These are phyloP conservation scores for Trypanosomatidae sp. DNA, from an alignment of 208 protist genomes.

Conservation along the genomic window DNA sequence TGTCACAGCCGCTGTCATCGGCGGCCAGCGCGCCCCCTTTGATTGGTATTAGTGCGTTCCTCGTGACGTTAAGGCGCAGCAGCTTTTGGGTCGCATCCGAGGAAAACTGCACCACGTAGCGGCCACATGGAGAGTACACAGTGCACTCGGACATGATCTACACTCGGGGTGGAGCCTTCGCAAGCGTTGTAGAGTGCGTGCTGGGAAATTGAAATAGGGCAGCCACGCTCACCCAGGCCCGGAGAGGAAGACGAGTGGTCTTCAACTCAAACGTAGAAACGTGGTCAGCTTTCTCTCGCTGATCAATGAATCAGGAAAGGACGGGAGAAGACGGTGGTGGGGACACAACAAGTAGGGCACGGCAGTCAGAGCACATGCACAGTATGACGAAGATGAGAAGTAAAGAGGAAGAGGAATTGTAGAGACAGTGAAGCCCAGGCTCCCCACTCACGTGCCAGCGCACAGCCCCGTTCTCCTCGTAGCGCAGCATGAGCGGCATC, in stretches of 20 bases:
- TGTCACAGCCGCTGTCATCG: neutral
- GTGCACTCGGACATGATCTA: slow-evolving; percentile 48
- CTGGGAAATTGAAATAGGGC: neutral
- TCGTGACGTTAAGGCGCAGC: slow-evolving; percentile 32
- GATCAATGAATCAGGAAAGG: neutral
- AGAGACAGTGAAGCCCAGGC: neutral
- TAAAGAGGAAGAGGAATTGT: neutral
- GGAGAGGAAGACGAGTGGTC: neutral
- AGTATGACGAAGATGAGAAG: neutral
- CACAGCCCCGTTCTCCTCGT: too few relatives aligned
- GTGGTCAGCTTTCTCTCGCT: neutral
- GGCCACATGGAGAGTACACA: slow-evolving; percentile 72
- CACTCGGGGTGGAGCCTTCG: neutral
- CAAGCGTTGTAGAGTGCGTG: neutral
- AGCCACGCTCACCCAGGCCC: neutral
- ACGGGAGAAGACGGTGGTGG: neutral
- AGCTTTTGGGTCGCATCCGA: slow-evolving; percentile 22
- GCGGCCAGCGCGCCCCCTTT: neutral
- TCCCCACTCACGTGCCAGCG: neutral
- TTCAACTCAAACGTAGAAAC: neutral
- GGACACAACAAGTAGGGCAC: neutral
- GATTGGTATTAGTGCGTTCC: slow-evolving; percentile 13
- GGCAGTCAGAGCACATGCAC: neutral
- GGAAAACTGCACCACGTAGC: slow-evolving; percentile 61
- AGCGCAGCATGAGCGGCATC: neutral